A percentile compares a stretch with the other conserved stretches of the same genome.
These are phyloP conservation scores for Phyllosticta citribraziliensis DNA, from an alignment of 2,329 filamentous ascomycete genomes.

Conservation along the genomic window DNA sequence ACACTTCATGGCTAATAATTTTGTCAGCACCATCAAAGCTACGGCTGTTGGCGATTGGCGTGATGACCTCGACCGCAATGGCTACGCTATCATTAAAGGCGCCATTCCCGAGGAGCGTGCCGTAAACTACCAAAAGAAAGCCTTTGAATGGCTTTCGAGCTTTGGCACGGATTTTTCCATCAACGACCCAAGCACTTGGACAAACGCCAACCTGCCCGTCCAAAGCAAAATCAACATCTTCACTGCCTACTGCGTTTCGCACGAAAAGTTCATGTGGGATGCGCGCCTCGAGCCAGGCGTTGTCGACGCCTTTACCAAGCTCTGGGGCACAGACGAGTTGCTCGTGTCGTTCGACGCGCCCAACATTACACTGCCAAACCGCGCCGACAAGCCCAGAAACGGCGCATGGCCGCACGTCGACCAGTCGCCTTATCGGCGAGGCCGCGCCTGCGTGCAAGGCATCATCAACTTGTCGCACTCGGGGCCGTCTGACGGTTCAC, in stretches of 20 bases:
- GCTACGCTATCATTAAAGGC: constrained; percentile 33
- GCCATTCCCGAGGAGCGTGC: constrained; percentile 30
- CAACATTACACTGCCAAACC: constrained; percentile 30
- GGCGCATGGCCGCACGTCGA: constrained; percentile 29
- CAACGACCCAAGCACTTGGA: constrained; percentile 26
- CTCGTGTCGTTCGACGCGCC: constrained; percentile 30
- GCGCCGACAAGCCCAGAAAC: constrained; percentile 19
- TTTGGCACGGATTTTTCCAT: constrained; percentile 33
- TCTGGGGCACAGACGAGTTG: constrained; percentile 30
- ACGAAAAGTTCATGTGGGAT: constrained; percentile 35
- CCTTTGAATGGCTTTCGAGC: constrained; percentile 34
- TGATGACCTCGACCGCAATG: constrained; percentile 33
- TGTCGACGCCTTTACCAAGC: constrained; percentile 24
- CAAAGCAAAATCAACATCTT: constrained; percentile 21
- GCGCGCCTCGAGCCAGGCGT: constrained; percentile 30
- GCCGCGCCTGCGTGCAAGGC: constrained; percentile 44
- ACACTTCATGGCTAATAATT: not conserved
- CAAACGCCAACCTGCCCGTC: constrained; percentile 28
- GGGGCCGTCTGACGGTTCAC: constrained; percentile 27
- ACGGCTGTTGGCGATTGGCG: constrained; percentile 28
- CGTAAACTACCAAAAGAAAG: constrained; percentile 31
- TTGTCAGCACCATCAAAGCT: not conserved
- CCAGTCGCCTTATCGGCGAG: constrained; percentile 25
- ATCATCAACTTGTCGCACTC: constrained; percentile 37
- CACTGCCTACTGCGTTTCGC: constrained; percentile 23